Evolutionary conservation across 306 rosid species (phyloP).

Genomic region (Cicer yamashitae): DNA sequence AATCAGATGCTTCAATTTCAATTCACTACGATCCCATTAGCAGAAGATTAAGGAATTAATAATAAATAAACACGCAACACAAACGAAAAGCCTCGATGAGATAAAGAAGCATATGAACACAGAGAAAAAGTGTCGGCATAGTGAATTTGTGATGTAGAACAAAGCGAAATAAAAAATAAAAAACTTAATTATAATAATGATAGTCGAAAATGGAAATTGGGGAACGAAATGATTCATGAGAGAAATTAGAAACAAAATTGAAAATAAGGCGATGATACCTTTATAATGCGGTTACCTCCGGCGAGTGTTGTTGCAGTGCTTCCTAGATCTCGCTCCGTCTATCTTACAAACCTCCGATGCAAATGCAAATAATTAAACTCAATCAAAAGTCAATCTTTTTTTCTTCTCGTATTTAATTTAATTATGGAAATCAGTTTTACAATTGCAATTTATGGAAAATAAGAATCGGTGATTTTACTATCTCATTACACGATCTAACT

Average conservation of each 20-base stretch:
- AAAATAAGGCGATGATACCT: constrained; percentile 4
- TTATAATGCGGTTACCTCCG: constrained; percentile 12
- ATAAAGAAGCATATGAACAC: no score
- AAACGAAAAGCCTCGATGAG: constrained; percentile 34
- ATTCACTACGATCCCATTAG: neutral
- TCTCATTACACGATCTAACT: no score
- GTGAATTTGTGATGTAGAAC: neutral
- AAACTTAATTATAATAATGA: neutral
- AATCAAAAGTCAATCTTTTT: no score
- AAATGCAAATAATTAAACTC: neutral
- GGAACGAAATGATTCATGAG: neutral
- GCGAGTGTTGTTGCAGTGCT: constrained; percentile 5
- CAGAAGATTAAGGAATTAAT: neutral
- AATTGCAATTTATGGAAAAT: no score
- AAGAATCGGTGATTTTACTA: no score
- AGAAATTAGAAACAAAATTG: constrained; percentile 3
- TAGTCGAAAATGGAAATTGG: constrained; percentile 23
- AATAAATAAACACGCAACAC: neutral
- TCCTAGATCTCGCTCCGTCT: neutral
- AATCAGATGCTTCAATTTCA: neutral
- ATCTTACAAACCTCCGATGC: neutral
- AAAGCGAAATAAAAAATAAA: neutral
- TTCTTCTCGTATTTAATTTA: no score
- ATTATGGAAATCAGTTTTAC: no score
- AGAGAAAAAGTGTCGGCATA: constrained; percentile 1